Evolutionary conservation across 345 rosid species (phyloP), one percentile per base, ranked within the genome.

Genomic region (Citrus sinensis): DNA sequence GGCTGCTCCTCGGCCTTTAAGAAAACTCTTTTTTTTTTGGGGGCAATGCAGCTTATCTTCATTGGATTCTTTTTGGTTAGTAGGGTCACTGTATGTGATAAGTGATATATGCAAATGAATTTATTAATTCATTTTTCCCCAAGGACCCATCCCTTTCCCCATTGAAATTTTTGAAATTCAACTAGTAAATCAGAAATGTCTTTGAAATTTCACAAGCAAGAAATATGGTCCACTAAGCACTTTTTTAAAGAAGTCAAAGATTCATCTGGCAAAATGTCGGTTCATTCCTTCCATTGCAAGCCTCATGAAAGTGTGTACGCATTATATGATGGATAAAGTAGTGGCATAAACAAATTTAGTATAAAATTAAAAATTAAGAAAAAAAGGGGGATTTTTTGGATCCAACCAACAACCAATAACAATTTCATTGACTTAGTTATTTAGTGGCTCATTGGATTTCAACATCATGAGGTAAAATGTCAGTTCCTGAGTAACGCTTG

Each of bases 31-130:
- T 29, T 51, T 8, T 46, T 40, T 37, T 42, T 2, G 8, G 9
- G 9, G 42, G 9, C 0, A 29, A 34, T 34, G 30, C 29, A 39
- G 58, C 49, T 56, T 32, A 27, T 68, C 51, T 22, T 2, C 54
- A 73, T 73, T 32, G 66, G 76, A 73, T 73, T 56, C 39, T 74
- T 35, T 16, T 16, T 17, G n/a, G 70, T 14, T 42, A 39, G 79
- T 74, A 27, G 65, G 51, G 64, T 42, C 24, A 27, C 17, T 11
- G 37, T 39, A 75, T 70, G 55, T 65, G 73, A 46, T 10, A 30
- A 70, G 73, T 37, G 59, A 75, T 24, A 80, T 49, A 51, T 62
- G 73, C 19, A 76, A 70, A 35, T 17, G 24, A 46, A 25, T 74
- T 19, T 42, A 58, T 62, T 24, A 8, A n/a, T 17, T 54, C 0